phyloP scores from a whole-genome alignment of 2,329 filamentous ascomycete species.

The Epichloe sp. region DNA sequence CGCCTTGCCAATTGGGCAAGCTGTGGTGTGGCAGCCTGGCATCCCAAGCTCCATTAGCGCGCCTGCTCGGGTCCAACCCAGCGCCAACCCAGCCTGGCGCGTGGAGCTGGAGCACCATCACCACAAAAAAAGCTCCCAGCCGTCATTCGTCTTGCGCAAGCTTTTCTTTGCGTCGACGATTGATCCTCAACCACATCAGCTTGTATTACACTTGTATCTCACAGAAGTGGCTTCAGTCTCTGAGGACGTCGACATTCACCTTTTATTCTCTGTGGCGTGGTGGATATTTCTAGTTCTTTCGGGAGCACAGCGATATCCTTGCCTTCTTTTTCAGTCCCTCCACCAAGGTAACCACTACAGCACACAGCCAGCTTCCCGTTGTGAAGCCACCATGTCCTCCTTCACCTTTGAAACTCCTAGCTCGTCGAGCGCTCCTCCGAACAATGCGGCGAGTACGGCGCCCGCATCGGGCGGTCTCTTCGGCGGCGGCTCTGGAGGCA shows the following conservation, averaged over 20 bases:
- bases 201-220: not conserved
- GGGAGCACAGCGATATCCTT: not conserved
- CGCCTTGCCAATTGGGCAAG: too few species aligned
- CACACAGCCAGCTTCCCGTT: not conserved
- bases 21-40: too few species aligned
- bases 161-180: conserved; percentile 1
- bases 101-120: conserved; percentile 6
- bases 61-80: not conserved
- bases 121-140: conserved; percentile 6
- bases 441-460: conserved; percentile 22
- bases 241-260: not conserved
- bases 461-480: conserved; percentile 29
- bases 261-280: not conserved
- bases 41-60: not conserved
- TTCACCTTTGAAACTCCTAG: conserved; percentile 25
- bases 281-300: not conserved
- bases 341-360: not conserved
- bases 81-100: not conserved
- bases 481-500: conserved; percentile 18
- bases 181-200: not conserved
- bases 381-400: conserved; percentile 21
- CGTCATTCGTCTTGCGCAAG: not conserved
- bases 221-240: not conserved
- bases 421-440: conserved; percentile 20
- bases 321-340: not conserved